Conservation (phyloP, 352 stramenopile species). For the Phytophthora melonis region DNA sequence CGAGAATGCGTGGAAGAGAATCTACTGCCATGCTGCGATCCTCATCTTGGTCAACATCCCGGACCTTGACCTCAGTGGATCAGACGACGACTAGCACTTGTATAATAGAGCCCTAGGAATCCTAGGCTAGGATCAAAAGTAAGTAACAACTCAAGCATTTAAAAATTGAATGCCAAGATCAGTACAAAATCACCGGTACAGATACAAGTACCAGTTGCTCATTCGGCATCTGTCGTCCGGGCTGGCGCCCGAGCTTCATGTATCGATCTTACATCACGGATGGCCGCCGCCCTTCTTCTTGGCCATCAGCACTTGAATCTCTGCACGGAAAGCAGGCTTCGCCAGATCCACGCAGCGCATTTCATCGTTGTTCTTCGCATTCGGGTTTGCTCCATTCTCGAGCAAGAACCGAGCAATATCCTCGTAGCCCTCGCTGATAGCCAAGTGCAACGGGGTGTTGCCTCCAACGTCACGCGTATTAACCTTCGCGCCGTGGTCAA, state of each 20-base stretch:
- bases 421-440: constrained; percentile 70
- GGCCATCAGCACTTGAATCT: constrained; percentile 44
- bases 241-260: background rate
- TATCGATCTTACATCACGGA: constrained; percentile 1
- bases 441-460: constrained; percentile 78
- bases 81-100: constrained; percentile 36
- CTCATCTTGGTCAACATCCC: constrained; percentile 76
- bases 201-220: background rate
- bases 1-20: constrained; percentile 61
- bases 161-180: background rate
- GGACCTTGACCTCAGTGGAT: constrained; percentile 60
- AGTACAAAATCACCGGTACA: background rate
- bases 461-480: constrained; percentile 66
- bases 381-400: constrained; percentile 60
- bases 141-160: background rate
- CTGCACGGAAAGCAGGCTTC: constrained; percentile 52
- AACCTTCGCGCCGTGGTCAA: constrained; percentile 70
- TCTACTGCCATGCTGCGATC: constrained; percentile 70
- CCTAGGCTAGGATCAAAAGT: background rate
- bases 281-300: constrained; percentile 28
- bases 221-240: background rate
- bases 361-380: constrained; percentile 67
- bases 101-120: background rate
- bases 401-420: constrained; percentile 69
- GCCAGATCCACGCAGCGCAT: constrained; percentile 67